Percentiles rank a stretch among this genome's conserved stretches.
These are phyloP conservation scores for Euphorbia celastroides DNA, from an alignment of 441 rosid genomes.

Conservation along the genomic window DNA sequence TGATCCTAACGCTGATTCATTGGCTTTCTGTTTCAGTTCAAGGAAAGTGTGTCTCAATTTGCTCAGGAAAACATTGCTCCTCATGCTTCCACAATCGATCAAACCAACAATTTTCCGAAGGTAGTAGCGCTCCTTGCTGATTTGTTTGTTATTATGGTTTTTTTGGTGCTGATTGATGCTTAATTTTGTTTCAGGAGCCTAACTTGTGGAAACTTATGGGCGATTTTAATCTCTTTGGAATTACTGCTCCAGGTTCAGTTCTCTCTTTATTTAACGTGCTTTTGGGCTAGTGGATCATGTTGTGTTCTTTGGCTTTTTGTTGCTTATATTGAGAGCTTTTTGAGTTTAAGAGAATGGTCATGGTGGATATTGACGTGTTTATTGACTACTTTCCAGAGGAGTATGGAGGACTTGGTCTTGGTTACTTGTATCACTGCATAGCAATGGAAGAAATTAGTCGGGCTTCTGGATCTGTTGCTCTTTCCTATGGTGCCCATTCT, in stretches of 20 bases:
- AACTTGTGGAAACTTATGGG: slow-evolving; percentile 96
- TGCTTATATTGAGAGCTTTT: neutral
- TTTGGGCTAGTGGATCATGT: neutral
- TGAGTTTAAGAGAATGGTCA: neutral
- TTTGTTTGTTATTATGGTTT: neutral
- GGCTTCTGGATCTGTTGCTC: slow-evolving; percentile 90
- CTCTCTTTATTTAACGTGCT: neutral
- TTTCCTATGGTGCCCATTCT: slow-evolving; percentile 94
- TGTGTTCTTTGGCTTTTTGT: neutral
- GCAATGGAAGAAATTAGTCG: slow-evolving; percentile 92
- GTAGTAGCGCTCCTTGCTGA: slow-evolving; percentile 19
- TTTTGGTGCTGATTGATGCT: neutral
- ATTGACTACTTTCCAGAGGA: slow-evolving; percentile 42
- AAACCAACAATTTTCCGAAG: slow-evolving; percentile 77
- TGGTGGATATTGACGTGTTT: neutral
- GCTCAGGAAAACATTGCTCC: slow-evolving; percentile 73
- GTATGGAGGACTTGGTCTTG: slow-evolving; percentile 96
- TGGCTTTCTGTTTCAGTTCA: slow-evolving; percentile 43
- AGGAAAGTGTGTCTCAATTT: slow-evolving; percentile 83
- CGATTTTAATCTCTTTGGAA: slow-evolving; percentile 87
- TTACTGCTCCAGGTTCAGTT: slow-evolving; percentile 67
- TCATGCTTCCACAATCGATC: slow-evolving; percentile 64
- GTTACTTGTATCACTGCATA: slow-evolving; percentile 88
- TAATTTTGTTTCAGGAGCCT: slow-evolving; percentile 43
- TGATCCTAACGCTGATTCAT: neutral